A percentile compares a stretch with the other conserved stretches of the same genome.
Conservation (phyloP, 2,329 filamentous ascomycete genomes). For the Domatiomyces catenatus region DNA sequence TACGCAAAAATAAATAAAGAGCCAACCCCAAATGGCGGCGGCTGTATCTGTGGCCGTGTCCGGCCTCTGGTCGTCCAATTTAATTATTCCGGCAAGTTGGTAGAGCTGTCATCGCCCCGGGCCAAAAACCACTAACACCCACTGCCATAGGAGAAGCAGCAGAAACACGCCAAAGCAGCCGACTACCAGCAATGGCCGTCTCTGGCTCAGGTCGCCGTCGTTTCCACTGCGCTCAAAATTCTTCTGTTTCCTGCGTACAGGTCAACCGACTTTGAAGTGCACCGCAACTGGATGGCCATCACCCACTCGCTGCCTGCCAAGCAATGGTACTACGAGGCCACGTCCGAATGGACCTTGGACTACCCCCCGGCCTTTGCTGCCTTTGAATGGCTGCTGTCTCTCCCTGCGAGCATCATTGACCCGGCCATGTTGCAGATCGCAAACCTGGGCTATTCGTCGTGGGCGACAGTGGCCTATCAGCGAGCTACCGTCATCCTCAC, state of each 20-base stretch:
- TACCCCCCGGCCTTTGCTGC: conserved; percentile 97
- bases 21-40: conserved; percentile 12
- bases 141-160: conserved; percentile 4
- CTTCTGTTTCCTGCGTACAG: conserved; percentile 92
- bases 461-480: conserved; percentile 90
- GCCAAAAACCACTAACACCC: conserved; percentile 1
- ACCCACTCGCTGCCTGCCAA: conserved; percentile 75
- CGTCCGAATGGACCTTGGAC: conserved; percentile 98
- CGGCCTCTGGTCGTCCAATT: conserved; percentile 5
- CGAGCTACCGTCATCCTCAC: conserved; percentile 71
- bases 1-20: not conserved
- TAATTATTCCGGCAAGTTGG: conserved; percentile 8
- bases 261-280: conserved; percentile 97
- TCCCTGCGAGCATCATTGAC: conserved; percentile 61
- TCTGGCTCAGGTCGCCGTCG: conserved; percentile 72
- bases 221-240: conserved; percentile 77
- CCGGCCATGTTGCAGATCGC: conserved; percentile 66
- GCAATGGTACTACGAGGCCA: conserved; percentile 93
- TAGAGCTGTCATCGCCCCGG: not conserved
- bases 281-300: conserved; percentile 96
- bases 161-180: conserved; percentile 2
- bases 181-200: conserved; percentile 40
- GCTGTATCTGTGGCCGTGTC: conserved; percentile 11
- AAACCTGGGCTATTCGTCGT: conserved; percentile 74
- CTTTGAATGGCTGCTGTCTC: conserved; percentile 86